Evolutionary conservation across 2,329 filamentous ascomycete species (phyloP), one percentile per base, ranked within the genome.

Genomic region (Paecilomyces fulvus): DNA sequence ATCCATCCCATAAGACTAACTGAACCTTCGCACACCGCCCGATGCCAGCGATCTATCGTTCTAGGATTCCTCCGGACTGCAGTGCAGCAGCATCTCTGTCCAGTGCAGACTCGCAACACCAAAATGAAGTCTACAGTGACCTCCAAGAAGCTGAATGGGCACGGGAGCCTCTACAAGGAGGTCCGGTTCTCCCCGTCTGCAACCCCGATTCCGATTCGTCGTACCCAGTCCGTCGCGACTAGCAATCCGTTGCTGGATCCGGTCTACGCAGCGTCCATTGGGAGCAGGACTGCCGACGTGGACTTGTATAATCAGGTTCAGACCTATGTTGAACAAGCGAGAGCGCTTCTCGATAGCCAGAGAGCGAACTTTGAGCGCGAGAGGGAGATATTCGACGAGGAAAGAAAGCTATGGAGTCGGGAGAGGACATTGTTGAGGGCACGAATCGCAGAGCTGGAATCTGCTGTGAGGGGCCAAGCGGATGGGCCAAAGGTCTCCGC

Each of bases 331-430:
- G 73, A 77, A 31, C 71, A 77, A 56, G 73, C 72, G 30, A 69
- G 68, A 53, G 65, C 68, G 12, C 63, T 76, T 14, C 64, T 76
- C 9, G 67, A 75, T 54, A 71, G 63, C 20, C 73, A 75, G 55
- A 67, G 71, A 25, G 58, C 60, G 12, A 67, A 64, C 50, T 75
- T 76, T 43, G 73, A 77, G 56, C 65, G 64, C 9, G 72, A 77
- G 54, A 67, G 75, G 57, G 61, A 64, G 30, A 62, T 74, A 5
- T 77, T 78, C 56, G 68, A 70, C 2, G 67, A 75, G 46, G 76
- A 78, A 58, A 66, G 76, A 52, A 71, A 63, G 56, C 58, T 77
- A 30, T 78, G 76, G 76, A 70, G 73, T 21, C 72, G 71, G 51
- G 76, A 78, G 62, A 65, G 75, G 37, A 61, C 62, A n/a, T 59